Evolutionary conservation across 1,284 basidiomycete species (phyloP).

Genomic region (Malassezia cuniculi): DNA sequence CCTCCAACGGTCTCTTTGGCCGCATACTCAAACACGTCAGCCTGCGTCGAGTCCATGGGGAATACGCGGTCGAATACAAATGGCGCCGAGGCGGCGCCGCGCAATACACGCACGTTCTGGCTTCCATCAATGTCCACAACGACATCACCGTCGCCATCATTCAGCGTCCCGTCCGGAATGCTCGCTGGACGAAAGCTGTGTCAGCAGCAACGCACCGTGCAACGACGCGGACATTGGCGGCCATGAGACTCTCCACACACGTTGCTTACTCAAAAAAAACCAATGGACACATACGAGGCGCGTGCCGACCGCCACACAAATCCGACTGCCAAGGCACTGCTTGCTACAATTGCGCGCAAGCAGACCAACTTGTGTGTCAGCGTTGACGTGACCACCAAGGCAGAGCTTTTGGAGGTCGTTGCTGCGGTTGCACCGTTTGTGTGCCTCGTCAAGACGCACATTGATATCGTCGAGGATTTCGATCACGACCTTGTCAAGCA

Average conservation of each 20-base stretch:
- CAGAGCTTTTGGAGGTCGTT: conserved; percentile 71
- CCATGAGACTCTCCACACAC: too few relatives aligned
- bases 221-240: conserved; percentile 13
- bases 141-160: conserved; percentile 5
- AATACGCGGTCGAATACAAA: conserved; percentile 97
- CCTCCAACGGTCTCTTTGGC: conserved; percentile 63
- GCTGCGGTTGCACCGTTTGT: conserved; percentile 75
- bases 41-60: conserved; percentile 76
- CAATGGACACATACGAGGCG: conserved; percentile 21
- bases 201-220: conserved; percentile 4
- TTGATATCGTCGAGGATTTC: conserved; percentile 91
- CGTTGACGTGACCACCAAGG: conserved; percentile 76
- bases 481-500: conserved; percentile 59
- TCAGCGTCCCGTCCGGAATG: neutral
- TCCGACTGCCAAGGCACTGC: conserved; percentile 47
- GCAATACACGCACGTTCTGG: conserved; percentile 7
- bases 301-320: conserved; percentile 28
- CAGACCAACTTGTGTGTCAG: conserved; percentile 84
- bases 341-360: conserved; percentile 76
- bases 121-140: conserved; percentile 6
- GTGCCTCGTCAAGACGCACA: conserved; percentile 96
- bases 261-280: too few relatives aligned
- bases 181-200: conserved; percentile 9
- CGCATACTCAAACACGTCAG: conserved; percentile 95
- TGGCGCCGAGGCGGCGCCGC: neutral